Evolutionary conservation across 1,284 basidiomycete genomes (phyloP).

Genomic region (Schizophyllum commune): DNA sequence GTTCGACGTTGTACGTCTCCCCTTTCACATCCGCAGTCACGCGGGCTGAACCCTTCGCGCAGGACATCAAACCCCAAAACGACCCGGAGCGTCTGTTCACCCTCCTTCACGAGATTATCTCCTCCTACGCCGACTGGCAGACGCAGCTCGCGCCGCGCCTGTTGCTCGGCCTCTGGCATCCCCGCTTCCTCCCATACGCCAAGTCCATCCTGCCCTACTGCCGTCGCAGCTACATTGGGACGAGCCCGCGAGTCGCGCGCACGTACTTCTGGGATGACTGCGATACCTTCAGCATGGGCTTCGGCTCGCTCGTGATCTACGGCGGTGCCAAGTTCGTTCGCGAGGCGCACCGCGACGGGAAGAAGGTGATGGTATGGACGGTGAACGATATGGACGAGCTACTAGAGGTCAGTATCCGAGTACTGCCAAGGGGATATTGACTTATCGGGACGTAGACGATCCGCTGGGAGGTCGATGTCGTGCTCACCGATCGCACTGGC

Average conservation of each 20-base stretch:
- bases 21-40: background rate
- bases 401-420: conserved; percentile 66
- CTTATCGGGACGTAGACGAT: conserved; percentile 48
- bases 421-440: conserved; percentile 2
- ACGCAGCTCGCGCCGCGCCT: conserved; percentile 83
- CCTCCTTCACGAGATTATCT: conserved; percentile 76
- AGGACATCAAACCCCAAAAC: conserved; percentile 90
- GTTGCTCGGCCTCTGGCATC: conserved; percentile 89
- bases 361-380: conserved; percentile 94
- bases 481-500: conserved; percentile 83
- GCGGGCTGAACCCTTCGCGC: background rate
- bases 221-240: conserved; percentile 81
- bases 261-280: conserved; percentile 90
- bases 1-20: conserved; percentile 56
- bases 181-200: conserved; percentile 79
- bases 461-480: conserved; percentile 84
- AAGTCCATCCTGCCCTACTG: conserved; percentile 75
- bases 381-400: conserved; percentile 90
- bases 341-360: conserved; percentile 77
- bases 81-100: conserved; percentile 82
- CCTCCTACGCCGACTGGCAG: conserved; percentile 69
- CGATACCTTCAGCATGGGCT: conserved; percentile 85
- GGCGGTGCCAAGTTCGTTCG: conserved; percentile 59
- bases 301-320: conserved; percentile 62
- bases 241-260: conserved; percentile 60